Evolutionary conservation across 2,329 filamentous ascomycete species (phyloP), one percentile per base, ranked within the genome.

Genomic region (Apiospora pterosperma): DNA sequence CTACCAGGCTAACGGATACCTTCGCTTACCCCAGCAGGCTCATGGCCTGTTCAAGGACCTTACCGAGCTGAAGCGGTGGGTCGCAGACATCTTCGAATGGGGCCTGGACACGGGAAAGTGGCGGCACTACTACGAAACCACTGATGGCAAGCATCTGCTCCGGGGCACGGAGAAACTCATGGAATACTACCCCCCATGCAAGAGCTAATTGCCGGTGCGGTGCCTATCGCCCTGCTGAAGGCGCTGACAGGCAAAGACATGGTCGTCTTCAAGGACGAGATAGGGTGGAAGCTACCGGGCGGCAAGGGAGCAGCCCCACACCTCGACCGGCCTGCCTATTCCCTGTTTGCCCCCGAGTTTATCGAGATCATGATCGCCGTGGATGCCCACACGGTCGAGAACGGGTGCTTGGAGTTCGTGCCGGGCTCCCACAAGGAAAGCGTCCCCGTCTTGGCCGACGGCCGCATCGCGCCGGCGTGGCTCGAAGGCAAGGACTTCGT

Each of bases 351-450:
- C 12, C 39, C 39, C 12, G 25, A 59, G 25, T 59, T 59, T 23
- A 59, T 59, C 25, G 52, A 59, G 25, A 19, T 59, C n/a, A 59
- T 59, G 52, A 59, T 59, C 25, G 52, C 52, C 16, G 52, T 59
- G 52, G 52, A 59, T 16, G 19, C 19, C 19, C 52, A 59, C 28
- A 59, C 52, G 14, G 25, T 59, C 52, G 52, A 31, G 25, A 59
- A 59, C 25, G 52, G 52, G 25, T 59, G 52, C 25, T 28, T 59
- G 52, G 52, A 59, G 25, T 19, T 59, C 28, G 52, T 59, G 16
- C 52, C 52, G 28, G 52, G 52, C 19, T 59, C 52, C 16, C 52
- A 59, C 52, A 59, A 59, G 52, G 39, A 42, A n/a, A 12, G 12
- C 39, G 39, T n/a, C n/a, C 39, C 39, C 39, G n/a, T 42, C 39